These are phyloP conservation scores for Colletotrichum trifolii DNA, from an alignment of 2,329 filamentous ascomycete species.

Conservation along the genomic window DNA sequence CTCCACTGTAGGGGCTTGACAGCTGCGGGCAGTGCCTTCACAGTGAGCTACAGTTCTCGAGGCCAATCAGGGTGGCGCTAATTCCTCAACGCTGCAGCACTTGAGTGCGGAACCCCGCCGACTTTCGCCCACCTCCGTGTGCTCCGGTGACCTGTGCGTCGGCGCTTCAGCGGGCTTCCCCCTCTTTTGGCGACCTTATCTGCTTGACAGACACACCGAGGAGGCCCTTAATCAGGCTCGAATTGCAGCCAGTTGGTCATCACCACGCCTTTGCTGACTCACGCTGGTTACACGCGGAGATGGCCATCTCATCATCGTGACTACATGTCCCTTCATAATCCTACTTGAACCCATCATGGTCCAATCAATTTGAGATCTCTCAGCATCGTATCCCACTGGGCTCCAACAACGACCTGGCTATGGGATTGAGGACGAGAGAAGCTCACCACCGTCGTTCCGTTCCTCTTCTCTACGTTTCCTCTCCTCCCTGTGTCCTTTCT, in stretches of 20 bases:
- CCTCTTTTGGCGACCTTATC: neutral
- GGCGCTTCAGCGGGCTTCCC: conserved; percentile 16
- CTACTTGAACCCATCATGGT: neutral
- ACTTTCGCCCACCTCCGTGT: conserved; percentile 13
- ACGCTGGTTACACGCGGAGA: conserved; percentile 23
- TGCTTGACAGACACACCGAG: too few species aligned
- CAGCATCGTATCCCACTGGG: neutral
- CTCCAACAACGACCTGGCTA: conserved; percentile 2
- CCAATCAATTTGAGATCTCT: neutral
- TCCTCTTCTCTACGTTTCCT: conserved; percentile 6
- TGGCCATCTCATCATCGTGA: conserved; percentile 19
- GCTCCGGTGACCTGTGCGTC: conserved; percentile 28
- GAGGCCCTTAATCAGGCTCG: neutral
- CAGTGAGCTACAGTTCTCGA: neutral
- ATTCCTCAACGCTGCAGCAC: conserved; percentile 8
- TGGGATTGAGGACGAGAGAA: conserved; percentile 4
- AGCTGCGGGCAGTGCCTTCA: neutral
- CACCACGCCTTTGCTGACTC: conserved; percentile 34
- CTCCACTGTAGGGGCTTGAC: neutral
- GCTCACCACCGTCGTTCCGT: neutral
- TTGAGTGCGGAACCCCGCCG: neutral
- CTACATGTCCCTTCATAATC: conserved; percentile 11
- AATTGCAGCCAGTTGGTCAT: conserved; percentile 23
- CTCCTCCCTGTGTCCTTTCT: conserved; percentile 1
- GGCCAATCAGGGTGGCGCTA: conserved; percentile 19